phyloP scores from a whole-genome alignment of 2,329 filamentous ascomycete species.

The Alternaria conjuncta region DNA sequence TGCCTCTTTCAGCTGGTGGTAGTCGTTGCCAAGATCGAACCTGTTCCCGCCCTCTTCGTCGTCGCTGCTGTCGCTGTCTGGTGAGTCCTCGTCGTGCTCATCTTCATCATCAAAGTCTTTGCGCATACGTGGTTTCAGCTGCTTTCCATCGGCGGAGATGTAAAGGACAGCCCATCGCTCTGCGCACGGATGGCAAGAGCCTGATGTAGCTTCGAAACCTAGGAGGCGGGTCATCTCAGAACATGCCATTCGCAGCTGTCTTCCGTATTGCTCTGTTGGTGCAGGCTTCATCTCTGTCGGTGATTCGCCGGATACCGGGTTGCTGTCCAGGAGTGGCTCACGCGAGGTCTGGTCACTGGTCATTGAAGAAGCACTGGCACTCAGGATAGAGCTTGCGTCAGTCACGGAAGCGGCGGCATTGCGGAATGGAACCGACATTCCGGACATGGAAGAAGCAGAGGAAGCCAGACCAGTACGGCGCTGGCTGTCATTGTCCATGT shows the following conservation, averaged over 20 bases:
- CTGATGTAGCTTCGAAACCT: constrained; percentile 68
- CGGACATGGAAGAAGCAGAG: constrained; percentile 58
- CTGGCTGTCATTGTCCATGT: constrained; percentile 51
- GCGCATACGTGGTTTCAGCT: constrained; percentile 73
- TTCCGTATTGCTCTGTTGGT: constrained; percentile 50
- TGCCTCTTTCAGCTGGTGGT: constrained; percentile 79
- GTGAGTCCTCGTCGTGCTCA: constrained; percentile 66
- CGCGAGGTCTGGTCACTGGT: constrained; percentile 74
- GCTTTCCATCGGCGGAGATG: constrained; percentile 74
- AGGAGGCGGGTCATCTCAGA: constrained; percentile 74
- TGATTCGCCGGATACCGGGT: constrained; percentile 31
- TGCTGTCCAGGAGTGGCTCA: constrained; percentile 65
- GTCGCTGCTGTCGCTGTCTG: constrained; percentile 58
- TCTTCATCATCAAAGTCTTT: constrained; percentile 71
- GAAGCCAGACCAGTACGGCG: constrained; percentile 57
- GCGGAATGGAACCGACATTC: constrained; percentile 58
- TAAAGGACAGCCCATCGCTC: constrained; percentile 86
- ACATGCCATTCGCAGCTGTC: constrained; percentile 68
- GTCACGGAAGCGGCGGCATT: constrained; percentile 59
- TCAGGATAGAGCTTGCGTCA: constrained; percentile 73
- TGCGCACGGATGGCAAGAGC: constrained; percentile 77
- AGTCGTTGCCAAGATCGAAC: constrained; percentile 75
- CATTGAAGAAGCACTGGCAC: constrained; percentile 74
- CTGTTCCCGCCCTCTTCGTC: constrained; percentile 53
- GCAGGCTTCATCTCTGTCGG: constrained; percentile 57